A percentile compares a stretch with the other conserved stretches of the same genome.
Conservation (phyloP, 805 yeast genomes). For the Lipomyces mesembrius region DNA sequence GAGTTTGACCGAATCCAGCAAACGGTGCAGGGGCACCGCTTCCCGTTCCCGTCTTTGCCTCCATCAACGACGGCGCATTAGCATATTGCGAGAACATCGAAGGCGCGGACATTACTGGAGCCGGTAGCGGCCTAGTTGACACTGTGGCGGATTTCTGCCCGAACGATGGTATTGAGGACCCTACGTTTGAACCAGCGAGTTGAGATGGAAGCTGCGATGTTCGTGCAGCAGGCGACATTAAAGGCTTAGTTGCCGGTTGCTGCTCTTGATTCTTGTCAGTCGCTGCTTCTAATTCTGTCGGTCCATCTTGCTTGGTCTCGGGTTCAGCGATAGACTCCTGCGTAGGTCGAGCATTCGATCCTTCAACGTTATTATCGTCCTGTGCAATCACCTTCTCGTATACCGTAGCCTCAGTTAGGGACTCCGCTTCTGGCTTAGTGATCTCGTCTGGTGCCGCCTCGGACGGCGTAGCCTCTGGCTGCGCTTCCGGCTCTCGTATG, state of each 20-base stretch:
- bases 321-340: background rate
- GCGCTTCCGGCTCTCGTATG: background rate
- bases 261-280: background rate
- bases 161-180: background rate
- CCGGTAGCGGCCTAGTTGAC: constrained; percentile 2
- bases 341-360: background rate
- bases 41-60: background rate
- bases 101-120: constrained; percentile 7
- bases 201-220: background rate
- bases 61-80: constrained; percentile 11
- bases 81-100: constrained; percentile 19
- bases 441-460: background rate
- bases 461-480: background rate
- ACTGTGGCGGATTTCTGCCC: background rate
- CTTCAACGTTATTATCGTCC: background rate
- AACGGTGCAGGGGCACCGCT: background rate
- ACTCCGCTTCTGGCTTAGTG: background rate
- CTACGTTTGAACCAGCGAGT: background rate
- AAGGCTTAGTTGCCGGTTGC: background rate
- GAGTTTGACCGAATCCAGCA: constrained; percentile 7
- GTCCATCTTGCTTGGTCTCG: background rate
- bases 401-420: background rate
- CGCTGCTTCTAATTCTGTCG: background rate
- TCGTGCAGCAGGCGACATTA: background rate
- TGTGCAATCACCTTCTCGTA: background rate